Percentiles rank a stretch among this genome's conserved stretches.
These are phyloP conservation scores for Termitomyces sp. DNA, from an alignment of 768 basidiomycete species.

Conservation along the genomic window DNA sequence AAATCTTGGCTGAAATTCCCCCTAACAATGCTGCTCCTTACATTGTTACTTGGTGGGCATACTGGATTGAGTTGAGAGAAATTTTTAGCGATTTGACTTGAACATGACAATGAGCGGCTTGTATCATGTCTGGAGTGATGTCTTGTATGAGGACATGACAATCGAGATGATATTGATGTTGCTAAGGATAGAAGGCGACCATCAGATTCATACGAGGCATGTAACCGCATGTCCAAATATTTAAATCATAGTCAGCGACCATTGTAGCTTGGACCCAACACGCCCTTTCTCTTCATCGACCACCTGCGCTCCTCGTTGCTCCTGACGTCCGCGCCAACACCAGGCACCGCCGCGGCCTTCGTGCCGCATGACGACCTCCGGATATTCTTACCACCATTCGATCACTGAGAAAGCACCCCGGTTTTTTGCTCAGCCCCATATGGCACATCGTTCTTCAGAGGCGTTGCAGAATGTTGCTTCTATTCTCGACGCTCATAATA, in stretches of 20 bases:
- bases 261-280: neutral
- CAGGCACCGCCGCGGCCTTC: neutral
- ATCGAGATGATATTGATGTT: neutral
- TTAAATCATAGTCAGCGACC: neutral
- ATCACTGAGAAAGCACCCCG: conserved; percentile 3
- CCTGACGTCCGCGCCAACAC: neutral
- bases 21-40: neutral
- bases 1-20: neutral
- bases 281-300: neutral
- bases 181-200: conserved; percentile 9
- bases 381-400: conserved; percentile 8
- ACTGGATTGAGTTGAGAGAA: neutral
- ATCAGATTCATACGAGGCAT: conserved; percentile 5
- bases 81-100: no score
- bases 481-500: conserved; percentile 11
- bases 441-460: conserved; percentile 12
- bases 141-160: no score
- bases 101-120: no score
- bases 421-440: conserved; percentile 12
- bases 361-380: conserved; percentile 1
- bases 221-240: neutral
- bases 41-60: neutral
- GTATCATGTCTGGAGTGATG: no score
- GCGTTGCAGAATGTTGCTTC: conserved; percentile 5
- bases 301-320: neutral